Percentiles rank a stretch among this genome's conserved stretches.
Evolutionary conservation across 345 rosid genomes (phyloP).

Genomic region (Eucalyptus lansdowneana): DNA sequence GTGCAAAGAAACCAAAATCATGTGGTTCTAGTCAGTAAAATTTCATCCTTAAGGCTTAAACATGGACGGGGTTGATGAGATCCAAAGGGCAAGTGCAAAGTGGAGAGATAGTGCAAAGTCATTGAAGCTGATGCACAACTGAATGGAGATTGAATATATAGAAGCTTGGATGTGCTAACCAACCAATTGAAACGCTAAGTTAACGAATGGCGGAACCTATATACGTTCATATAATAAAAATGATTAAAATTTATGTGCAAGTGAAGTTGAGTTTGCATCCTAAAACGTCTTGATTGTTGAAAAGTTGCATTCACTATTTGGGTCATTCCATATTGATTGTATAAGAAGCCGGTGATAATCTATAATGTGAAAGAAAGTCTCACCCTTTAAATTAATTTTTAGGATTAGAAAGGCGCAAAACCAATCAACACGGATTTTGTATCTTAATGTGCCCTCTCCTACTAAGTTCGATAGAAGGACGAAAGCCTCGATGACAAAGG

Average conservation of each 20-base stretch:
- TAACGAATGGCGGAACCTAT: not conserved
- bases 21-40: not conserved
- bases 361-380: accelerated
- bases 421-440: accelerated
- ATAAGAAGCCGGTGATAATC: not conserved
- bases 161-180: not conserved
- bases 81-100: not conserved
- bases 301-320: accelerated
- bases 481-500: accelerated
- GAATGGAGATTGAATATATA: not conserved
- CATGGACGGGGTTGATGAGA: not conserved
- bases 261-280: not conserved
- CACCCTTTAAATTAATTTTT: too few species aligned
- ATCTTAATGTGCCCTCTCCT: not conserved
- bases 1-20: not conserved
- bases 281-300: not conserved
- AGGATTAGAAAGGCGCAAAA: accelerated
- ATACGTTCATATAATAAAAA: not conserved
- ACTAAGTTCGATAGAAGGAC: not conserved
- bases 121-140: accelerated
- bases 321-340: accelerated
- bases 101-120: not conserved
- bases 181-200: not conserved
- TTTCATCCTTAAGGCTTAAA: not conserved
- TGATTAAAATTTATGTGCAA: not conserved